Percentiles rank a stretch among this genome's conserved stretches.
These are phyloP conservation scores for Actinomortierella ambigua DNA, from an alignment of 371 early-diverging fungal species.

Conservation along the genomic window DNA sequence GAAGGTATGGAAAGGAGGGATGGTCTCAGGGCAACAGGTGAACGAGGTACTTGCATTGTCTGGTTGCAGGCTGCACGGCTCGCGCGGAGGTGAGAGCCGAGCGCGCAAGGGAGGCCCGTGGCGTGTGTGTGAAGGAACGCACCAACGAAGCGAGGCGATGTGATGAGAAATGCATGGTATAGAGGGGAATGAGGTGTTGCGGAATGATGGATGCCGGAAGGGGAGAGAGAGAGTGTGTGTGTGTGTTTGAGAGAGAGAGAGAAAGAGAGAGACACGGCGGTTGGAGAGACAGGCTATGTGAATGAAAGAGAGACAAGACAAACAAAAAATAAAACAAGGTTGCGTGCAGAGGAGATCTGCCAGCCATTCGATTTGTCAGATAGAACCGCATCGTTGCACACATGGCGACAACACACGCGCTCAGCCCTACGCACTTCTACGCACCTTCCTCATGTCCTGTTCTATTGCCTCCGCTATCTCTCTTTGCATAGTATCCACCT, in stretches of 20 bases:
- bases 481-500: too few species aligned
- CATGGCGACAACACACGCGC: neutral
- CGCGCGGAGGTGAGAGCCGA: neutral
- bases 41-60: too few species aligned
- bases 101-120: conserved; percentile 1
- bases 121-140: conserved; percentile 7
- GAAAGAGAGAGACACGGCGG: conserved; percentile 12
- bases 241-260: neutral
- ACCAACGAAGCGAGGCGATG: neutral
- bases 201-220: neutral
- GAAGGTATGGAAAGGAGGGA: too few species aligned
- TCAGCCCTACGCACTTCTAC: too few species aligned
- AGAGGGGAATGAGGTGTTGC: too few species aligned
- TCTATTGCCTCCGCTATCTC: too few species aligned
- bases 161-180: too few species aligned
- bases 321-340: conserved; percentile 10
- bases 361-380: conserved; percentile 22
- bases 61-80: too few species aligned
- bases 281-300: conserved; percentile 24
- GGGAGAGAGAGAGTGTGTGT: neutral
- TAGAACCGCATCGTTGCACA: conserved; percentile 40
- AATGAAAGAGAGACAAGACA: conserved; percentile 21
- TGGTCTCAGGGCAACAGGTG: too few species aligned
- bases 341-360: conserved; percentile 13
- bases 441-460: too few species aligned